A percentile compares a stretch with the other conserved stretches of the same genome.
Evolutionary conservation across 768 basidiomycete genomes (phyloP).

Genomic region (Mycena polygramma): DNA sequence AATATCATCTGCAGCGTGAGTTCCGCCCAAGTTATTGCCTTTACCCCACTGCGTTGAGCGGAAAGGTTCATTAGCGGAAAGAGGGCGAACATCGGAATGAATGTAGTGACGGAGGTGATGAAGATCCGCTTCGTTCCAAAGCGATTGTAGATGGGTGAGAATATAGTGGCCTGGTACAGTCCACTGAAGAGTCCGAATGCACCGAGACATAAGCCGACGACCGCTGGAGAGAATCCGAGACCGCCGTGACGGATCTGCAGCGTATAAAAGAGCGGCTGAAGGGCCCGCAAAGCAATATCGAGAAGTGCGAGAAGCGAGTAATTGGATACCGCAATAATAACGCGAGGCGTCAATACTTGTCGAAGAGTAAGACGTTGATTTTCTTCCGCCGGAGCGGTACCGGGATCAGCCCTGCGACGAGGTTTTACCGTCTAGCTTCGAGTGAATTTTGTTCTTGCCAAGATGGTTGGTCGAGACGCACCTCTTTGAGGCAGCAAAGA

Average conservation of each 20-base stretch:
- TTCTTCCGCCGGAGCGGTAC: neutral
- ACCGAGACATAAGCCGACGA: slow-evolving; percentile 11
- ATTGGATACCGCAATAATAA: slow-evolving; percentile 1
- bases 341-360: neutral
- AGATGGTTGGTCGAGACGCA: neutral
- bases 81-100: slow-evolving; percentile 11
- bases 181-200: slow-evolving; percentile 10
- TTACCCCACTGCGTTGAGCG: neutral
- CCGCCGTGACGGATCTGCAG: slow-evolving; percentile 1
- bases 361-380: slow-evolving; percentile 6
- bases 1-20: slow-evolving; percentile 6
- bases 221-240: neutral
- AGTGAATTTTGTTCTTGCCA: neutral
- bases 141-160: slow-evolving; percentile 2
- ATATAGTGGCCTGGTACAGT: slow-evolving; percentile 1
- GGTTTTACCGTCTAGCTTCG: neutral
- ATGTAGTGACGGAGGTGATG: neutral
- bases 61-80: slow-evolving; percentile 6
- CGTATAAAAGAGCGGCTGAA: slow-evolving; percentile 5
- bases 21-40: neutral
- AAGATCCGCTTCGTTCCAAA: slow-evolving; percentile 6
- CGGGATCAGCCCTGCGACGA: neutral
- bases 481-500: neutral
- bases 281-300: neutral
- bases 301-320: slow-evolving; percentile 1